Conservation (phyloP, 306 rosid genomes). For the Abrus pulchellus region DNA sequence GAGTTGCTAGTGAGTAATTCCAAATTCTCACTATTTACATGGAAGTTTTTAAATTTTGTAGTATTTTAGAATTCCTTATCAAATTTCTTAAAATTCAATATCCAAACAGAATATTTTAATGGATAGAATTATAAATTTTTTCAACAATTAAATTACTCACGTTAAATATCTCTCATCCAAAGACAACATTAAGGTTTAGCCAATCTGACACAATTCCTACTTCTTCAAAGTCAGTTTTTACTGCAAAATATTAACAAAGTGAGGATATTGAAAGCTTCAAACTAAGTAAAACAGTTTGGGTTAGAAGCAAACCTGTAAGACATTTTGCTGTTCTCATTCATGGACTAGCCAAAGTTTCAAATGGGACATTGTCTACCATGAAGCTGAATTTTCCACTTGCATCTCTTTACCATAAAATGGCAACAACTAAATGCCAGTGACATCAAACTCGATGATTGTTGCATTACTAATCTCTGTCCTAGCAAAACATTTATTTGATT, state of each 20-base stretch:
- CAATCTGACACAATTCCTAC: not conserved
- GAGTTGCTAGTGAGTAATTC: too few relatives aligned
- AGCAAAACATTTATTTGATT: not conserved
- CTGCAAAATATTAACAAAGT: not conserved
- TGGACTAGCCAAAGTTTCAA: constrained; percentile 1
- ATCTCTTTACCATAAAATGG: constrained; percentile 6
- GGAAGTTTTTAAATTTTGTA: too few relatives aligned
- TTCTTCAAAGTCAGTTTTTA: not conserved
- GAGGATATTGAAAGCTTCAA: not conserved
- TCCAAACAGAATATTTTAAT: too few relatives aligned
- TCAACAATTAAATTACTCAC: too few relatives aligned
- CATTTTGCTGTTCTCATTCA: not conserved
- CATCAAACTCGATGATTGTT: not conserved
- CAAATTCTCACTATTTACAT: too few relatives aligned
- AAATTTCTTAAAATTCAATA: too few relatives aligned
- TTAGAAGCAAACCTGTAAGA: constrained; percentile 22
- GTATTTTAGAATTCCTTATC: too few relatives aligned
- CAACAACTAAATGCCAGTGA: constrained; percentile 7
- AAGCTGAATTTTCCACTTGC: not conserved
- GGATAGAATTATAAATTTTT: too few relatives aligned
- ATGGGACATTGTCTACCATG: constrained; percentile 6
- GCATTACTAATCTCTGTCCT: constrained; percentile 9
- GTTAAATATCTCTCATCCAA: too few relatives aligned
- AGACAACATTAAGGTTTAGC: not conserved
- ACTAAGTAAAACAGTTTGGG: not conserved